A percentile compares a stretch with the other conserved stretches of the same genome.
phyloP scores from a whole-genome alignment of 306 rosid species.

The Pterocarpus santalinus region DNA sequence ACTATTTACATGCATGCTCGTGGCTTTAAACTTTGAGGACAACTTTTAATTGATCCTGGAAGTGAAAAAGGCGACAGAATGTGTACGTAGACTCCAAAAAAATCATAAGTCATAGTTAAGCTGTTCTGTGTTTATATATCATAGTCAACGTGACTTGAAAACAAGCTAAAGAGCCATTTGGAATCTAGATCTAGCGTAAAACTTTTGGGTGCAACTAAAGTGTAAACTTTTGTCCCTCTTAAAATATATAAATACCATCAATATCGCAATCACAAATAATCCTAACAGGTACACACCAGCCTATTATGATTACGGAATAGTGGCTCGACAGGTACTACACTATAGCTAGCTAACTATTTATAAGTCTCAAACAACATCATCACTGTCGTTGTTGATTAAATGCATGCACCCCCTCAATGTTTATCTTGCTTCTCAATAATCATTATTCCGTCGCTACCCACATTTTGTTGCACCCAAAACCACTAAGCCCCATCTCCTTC shows the following conservation, averaged over 20 bases:
- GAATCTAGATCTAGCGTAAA: conserved; percentile 12
- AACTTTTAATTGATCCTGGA: background rate
- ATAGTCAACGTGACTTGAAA: conserved; percentile 27
- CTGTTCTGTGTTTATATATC: background rate
- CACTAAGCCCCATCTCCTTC: background rate
- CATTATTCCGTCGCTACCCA: conserved; percentile 11
- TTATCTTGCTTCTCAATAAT: conserved; percentile 29
- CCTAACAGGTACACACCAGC: conserved; percentile 1
- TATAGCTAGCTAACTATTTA: conserved; percentile 6
- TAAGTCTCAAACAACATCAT: conserved; percentile 14
- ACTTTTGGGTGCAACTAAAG: conserved; percentile 42
- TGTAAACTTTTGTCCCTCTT: background rate
- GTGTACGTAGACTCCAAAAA: background rate
- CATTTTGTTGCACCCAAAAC: conserved; percentile 13
- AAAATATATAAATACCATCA: background rate
- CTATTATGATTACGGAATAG: conserved; percentile 2
- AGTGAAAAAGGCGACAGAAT: background rate
- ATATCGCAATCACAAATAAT: background rate
- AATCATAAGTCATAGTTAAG: conserved; percentile 26
- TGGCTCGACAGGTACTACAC: conserved; percentile 19
- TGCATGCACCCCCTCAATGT: conserved; percentile 36
- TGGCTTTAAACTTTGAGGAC: conserved; percentile 1
- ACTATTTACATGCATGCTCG: background rate
- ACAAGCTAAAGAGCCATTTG: conserved; percentile 36
- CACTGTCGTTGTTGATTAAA: conserved; percentile 35